Conservation (phyloP, 2,329 filamentous ascomycete genomes). For the Pseudogymnoascus sp. region DNA sequence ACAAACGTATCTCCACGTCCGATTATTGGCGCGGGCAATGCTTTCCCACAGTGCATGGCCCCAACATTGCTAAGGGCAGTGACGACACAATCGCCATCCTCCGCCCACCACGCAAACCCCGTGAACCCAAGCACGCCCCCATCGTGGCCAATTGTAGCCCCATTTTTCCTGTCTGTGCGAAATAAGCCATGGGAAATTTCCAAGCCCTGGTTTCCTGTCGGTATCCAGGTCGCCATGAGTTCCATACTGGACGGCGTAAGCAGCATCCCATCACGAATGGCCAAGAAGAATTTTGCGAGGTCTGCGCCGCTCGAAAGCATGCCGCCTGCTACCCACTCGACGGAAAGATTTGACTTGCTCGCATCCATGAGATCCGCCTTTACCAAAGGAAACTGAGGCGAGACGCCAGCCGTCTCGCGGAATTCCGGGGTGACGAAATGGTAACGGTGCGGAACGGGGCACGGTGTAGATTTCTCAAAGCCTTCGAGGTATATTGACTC, state of each 20-base stretch:
- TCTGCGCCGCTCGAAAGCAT: constrained; percentile 14
- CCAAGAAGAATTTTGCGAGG: constrained; percentile 13
- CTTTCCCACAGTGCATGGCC: constrained; percentile 14
- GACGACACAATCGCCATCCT: constrained; percentile 13
- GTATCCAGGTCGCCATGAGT: constrained; percentile 9
- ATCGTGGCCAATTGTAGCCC: constrained; percentile 14
- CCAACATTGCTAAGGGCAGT: constrained; percentile 16
- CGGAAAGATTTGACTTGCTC: constrained; percentile 13
- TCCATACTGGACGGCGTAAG: constrained; percentile 10
- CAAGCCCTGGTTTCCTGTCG: background rate
- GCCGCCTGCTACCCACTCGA: constrained; percentile 15
- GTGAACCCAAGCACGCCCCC: constrained; percentile 16
- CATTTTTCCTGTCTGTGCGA: background rate
- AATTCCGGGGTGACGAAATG: constrained; percentile 13
- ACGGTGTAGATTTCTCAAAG: constrained; percentile 6
- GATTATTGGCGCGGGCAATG: background rate
- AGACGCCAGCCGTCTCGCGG: constrained; percentile 12
- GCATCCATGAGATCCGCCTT: constrained; percentile 12
- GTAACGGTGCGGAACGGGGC: constrained; percentile 12
- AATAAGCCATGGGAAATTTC: constrained; percentile 14
- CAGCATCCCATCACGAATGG: constrained; percentile 12
- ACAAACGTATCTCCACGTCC: background rate
- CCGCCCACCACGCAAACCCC: constrained; percentile 12
- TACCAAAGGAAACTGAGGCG: constrained; percentile 9
- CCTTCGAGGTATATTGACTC: constrained; percentile 14